phyloP scores from a whole-genome alignment of 73 alveolate species.

The Paramecium primaurelia region DNA sequence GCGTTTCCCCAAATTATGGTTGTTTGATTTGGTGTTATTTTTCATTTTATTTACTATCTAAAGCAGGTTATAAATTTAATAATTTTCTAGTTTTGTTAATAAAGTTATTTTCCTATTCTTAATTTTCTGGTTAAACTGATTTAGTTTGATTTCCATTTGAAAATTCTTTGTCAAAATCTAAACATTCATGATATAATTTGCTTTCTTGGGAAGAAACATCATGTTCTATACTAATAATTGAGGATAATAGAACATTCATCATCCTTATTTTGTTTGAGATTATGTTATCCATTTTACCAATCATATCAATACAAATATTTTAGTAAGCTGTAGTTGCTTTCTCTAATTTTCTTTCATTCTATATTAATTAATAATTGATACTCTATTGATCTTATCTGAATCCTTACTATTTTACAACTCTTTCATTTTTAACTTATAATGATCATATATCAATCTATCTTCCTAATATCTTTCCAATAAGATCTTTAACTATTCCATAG shows the following conservation, averaged over 20 bases:
- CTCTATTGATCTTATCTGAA: not conserved
- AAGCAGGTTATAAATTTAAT: not conserved
- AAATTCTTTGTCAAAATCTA: not conserved
- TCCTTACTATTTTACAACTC: not conserved
- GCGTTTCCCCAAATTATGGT: not conserved
- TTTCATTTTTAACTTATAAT: not conserved
- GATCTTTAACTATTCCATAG: not conserved
- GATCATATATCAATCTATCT: slow-evolving; percentile 41
- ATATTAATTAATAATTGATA: not conserved
- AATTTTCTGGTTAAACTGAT: not conserved
- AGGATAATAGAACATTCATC: not conserved
- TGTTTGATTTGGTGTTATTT: not conserved
- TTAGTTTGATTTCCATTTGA: not conserved
- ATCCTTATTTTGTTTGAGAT: not conserved
- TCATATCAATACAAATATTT: not conserved
- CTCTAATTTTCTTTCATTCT: slow-evolving; percentile 10
- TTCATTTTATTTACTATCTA: not conserved
- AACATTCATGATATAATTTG: not conserved
- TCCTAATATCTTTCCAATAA: not conserved
- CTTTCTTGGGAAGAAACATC: not conserved
- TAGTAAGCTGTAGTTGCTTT: not conserved
- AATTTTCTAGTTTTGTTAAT: not conserved
- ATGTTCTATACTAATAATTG: not conserved
- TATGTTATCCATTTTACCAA: not conserved
- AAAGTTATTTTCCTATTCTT: not conserved